phyloP scores from a whole-genome alignment of 1,284 basidiomycete species.

The Leccinum subspadiceum region DNA sequence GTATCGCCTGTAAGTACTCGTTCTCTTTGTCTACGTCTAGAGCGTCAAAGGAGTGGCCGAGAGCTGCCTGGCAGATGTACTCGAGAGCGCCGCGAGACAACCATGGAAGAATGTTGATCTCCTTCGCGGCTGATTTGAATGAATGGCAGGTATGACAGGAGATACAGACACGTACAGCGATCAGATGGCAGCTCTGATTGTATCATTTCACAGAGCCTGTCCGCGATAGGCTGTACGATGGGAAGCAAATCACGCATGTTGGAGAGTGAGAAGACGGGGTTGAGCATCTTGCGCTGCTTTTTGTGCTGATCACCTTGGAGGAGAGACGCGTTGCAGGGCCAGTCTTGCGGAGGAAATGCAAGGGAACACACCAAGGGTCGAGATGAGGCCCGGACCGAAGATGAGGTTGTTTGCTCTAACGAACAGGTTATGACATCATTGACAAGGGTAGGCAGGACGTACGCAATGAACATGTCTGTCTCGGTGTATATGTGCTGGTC shows the following conservation, averaged over 20 bases:
- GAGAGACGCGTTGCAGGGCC: neutral
- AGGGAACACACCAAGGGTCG: conserved; percentile 35
- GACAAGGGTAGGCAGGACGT: conserved; percentile 12
- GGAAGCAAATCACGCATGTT: conserved; percentile 48
- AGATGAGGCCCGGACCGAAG: conserved; percentile 31
- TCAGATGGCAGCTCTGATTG: conserved; percentile 23
- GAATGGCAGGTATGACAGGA: neutral
- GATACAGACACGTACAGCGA: conserved; percentile 17
- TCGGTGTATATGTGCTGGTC: conserved; percentile 52
- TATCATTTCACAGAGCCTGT: conserved; percentile 26
- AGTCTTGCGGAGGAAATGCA: conserved; percentile 23
- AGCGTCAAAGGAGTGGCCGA: conserved; percentile 54
- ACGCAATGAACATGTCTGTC: conserved; percentile 50
- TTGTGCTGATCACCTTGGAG: conserved; percentile 46
- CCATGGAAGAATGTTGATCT: conserved; percentile 50
- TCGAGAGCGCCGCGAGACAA: conserved; percentile 51
- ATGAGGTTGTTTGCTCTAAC: conserved; percentile 31
- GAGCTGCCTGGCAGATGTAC: conserved; percentile 45
- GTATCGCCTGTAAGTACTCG: conserved; percentile 47
- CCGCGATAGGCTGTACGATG: conserved; percentile 45
- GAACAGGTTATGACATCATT: conserved; percentile 34
- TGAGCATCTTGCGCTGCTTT: conserved; percentile 49
- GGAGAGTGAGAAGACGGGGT: conserved; percentile 46
- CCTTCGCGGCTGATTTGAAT: conserved; percentile 18
- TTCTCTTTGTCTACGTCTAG: conserved; percentile 44